phyloP scores from a whole-genome alignment of 345 rosid genomes.

The Gossypium thurberi region DNA sequence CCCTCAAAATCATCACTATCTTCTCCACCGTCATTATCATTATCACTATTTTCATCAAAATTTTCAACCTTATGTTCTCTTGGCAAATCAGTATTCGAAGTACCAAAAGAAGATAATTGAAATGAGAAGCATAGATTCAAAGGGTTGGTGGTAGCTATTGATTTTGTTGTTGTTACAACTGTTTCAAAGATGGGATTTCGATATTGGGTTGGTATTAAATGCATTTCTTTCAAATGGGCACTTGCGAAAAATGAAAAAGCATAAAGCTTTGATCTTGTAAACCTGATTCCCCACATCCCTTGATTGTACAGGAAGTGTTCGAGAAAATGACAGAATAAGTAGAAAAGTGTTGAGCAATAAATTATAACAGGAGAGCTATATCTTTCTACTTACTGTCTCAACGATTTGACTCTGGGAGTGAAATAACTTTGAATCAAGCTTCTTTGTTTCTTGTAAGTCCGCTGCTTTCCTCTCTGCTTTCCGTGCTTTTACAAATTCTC shows the following conservation, averaged over 20 bases:
- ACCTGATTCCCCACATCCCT: slow-evolving; percentile 27
- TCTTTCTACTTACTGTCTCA: neutral
- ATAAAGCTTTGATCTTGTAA: slow-evolving; percentile 12
- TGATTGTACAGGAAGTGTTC: slow-evolving; percentile 22
- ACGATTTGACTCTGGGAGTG: neutral
- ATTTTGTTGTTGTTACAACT: neutral
- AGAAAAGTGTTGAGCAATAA: neutral
- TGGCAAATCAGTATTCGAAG: slow-evolving; percentile 21
- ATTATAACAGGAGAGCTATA: neutral
- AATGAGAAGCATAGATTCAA: slow-evolving; percentile 7
- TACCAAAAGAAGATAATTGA: slow-evolving; percentile 20
- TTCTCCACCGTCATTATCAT: slow-evolving; percentile 21
- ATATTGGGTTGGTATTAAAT: neutral
- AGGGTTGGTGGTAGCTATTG: neutral
- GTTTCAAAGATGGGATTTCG: slow-evolving; percentile 13
- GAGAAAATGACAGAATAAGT: slow-evolving; percentile 30
- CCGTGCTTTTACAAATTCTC: neutral
- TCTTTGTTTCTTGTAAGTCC: neutral
- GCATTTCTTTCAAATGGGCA: slow-evolving; percentile 10
- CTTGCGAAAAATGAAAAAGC: slow-evolving; percentile 9
- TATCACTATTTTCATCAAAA: slow-evolving; percentile 12
- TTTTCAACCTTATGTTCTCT: neutral
- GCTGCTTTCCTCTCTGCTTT: neutral
- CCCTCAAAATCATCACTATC: slow-evolving; percentile 20
- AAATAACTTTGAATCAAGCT: neutral